phyloP scores from a whole-genome alignment of 2,329 filamentous ascomycete genomes.

The Alternaria sp. region DNA sequence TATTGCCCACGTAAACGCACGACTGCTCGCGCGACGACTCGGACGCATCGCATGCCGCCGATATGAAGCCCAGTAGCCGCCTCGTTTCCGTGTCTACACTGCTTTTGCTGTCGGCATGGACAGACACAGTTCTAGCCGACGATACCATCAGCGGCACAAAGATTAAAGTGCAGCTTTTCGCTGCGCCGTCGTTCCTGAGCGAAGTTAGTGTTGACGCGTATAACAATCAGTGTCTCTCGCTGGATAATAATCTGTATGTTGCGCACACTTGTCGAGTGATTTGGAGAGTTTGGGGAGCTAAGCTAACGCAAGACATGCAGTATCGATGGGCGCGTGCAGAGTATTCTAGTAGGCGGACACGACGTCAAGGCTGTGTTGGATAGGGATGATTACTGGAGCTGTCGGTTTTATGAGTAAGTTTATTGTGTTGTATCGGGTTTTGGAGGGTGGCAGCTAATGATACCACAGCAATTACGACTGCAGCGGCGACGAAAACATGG shows the following conservation, averaged over 20 bases:
- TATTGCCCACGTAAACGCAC: too few relatives aligned
- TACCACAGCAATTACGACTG: constrained; percentile 41
- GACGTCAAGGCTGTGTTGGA: constrained; percentile 32
- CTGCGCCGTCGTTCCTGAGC: constrained; percentile 38
- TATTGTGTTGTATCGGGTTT: not conserved
- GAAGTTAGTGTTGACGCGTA: constrained; percentile 42
- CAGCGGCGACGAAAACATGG: constrained; percentile 22
- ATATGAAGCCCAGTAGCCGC: constrained; percentile 15
- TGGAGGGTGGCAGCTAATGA: not conserved
- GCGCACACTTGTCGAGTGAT: not conserved
- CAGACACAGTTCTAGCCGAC: constrained; percentile 11
- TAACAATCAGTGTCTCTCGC: constrained; percentile 36
- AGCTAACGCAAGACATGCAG: constrained; percentile 15
- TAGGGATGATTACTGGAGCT: constrained; percentile 42
- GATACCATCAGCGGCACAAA: constrained; percentile 27
- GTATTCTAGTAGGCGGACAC: constrained; percentile 40
- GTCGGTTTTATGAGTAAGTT: constrained; percentile 43
- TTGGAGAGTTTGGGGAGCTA: too few relatives aligned
- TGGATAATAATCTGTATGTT: constrained; percentile 43
- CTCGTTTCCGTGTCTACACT: constrained; percentile 3
- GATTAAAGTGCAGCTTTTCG: constrained; percentile 46
- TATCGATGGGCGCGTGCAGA: constrained; percentile 43
- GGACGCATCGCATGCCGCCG: constrained; percentile 6
- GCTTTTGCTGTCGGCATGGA: too few relatives aligned
- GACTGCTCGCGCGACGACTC: not conserved